These are phyloP conservation scores for Solanum hybrid DNA, from an alignment of 305 asterid species.

Conservation along the genomic window DNA sequence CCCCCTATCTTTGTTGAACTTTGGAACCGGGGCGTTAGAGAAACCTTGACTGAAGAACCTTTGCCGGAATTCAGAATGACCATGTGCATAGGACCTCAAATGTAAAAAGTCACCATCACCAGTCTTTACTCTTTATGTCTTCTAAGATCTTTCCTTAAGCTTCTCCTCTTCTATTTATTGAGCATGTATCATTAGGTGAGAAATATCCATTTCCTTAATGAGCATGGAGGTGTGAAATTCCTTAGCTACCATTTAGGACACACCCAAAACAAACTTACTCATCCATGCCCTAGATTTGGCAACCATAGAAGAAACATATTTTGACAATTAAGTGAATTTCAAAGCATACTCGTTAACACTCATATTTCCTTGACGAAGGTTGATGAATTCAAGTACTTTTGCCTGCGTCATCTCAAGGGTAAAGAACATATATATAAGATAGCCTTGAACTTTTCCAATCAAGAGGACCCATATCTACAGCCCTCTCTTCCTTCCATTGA, in stretches of 20 bases:
- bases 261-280: background rate
- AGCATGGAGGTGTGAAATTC: background rate
- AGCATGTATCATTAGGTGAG: background rate
- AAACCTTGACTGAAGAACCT: background rate
- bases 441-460: background rate
- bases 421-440: too few relatives aligned
- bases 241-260: background rate
- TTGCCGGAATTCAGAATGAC: background rate
- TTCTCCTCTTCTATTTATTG: background rate
- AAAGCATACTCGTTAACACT: background rate
- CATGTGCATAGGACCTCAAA: background rate
- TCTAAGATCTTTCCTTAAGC: background rate
- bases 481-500: background rate
- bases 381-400: background rate
- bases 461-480: background rate
- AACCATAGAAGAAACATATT: background rate
- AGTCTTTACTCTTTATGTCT: background rate
- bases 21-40: background rate
- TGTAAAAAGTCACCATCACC: background rate
- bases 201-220: background rate
- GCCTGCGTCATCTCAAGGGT: background rate
- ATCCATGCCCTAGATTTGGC: background rate
- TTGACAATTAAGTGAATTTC: background rate
- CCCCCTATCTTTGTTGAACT: background rate
- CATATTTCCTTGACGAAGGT: background rate